phyloP scores from a whole-genome alignment of 1,284 basidiomycete genomes.

The Malassezia pachydermatis region DNA sequence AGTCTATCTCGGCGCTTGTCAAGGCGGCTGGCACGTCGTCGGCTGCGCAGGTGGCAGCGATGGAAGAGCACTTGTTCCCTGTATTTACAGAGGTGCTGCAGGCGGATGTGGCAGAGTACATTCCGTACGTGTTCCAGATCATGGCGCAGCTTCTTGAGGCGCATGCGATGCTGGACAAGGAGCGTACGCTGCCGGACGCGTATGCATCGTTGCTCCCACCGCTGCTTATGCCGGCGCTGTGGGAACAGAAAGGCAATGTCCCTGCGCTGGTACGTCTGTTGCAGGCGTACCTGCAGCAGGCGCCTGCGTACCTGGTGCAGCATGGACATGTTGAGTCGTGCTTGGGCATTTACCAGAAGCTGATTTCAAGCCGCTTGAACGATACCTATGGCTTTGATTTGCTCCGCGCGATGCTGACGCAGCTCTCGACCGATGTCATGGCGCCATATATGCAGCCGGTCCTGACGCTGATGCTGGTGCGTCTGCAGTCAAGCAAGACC shows the following conservation, averaged over 20 bases:
- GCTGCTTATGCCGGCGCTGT: constrained; percentile 72
- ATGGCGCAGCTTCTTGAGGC: constrained; percentile 89
- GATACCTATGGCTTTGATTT: constrained; percentile 86
- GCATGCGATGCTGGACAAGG: constrained; percentile 51
- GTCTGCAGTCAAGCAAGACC: constrained; percentile 80
- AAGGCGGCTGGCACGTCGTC: constrained; percentile 62
- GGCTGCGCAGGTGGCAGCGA: constrained; percentile 59
- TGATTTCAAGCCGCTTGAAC: constrained; percentile 78
- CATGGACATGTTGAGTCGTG: constrained; percentile 67
- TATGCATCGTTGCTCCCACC: constrained; percentile 73
- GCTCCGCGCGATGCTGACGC: constrained; percentile 64
- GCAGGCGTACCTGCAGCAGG: constrained; percentile 70
- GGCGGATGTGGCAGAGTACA: constrained; percentile 89
- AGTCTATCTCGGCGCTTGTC: constrained; percentile 82
- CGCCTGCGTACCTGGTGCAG: constrained; percentile 61
- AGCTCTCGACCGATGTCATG: constrained; percentile 66
- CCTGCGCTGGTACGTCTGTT: constrained; percentile 83
- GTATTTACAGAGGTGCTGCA: constrained; percentile 80
- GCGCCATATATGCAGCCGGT: constrained; percentile 64
- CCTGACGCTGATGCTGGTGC: constrained; percentile 68
- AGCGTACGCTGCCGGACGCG: constrained; percentile 57
- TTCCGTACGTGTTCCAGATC: constrained; percentile 94
- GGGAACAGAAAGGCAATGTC: constrained; percentile 92
- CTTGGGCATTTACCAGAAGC: constrained; percentile 80
- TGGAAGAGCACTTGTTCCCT: constrained; percentile 66